These are phyloP conservation scores for Polygonum maritimum DNA, from an alignment of 148 eudicot species.

Conservation along the genomic window DNA sequence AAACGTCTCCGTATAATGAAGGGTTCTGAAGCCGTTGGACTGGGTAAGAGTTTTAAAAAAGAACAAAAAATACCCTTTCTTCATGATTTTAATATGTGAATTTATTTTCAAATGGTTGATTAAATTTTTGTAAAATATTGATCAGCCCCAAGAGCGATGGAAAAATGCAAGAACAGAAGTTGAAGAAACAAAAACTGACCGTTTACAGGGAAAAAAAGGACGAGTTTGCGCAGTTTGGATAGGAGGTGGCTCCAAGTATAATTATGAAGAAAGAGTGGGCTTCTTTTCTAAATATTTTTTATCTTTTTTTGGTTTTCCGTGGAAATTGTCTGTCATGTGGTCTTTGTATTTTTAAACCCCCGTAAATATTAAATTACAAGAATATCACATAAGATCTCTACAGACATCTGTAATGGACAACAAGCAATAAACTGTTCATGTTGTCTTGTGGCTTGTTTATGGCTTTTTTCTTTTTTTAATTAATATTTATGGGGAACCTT, in stretches of 20 bases:
- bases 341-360: not conserved
- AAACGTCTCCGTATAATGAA: constrained; percentile 67
- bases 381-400: constrained; percentile 7
- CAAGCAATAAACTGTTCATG: constrained; percentile 8
- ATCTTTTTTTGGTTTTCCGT: not conserved
- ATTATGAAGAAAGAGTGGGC: constrained; percentile 4
- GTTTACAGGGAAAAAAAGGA: not conserved
- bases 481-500: constrained; percentile 2
- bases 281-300: constrained; percentile 1
- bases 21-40: constrained; percentile 71
- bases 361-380: constrained; percentile 5
- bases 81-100: not conserved
- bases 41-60: constrained; percentile 23
- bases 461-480: not conserved
- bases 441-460: constrained; percentile 8
- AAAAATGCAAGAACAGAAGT: constrained; percentile 54
- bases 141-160: constrained; percentile 46
- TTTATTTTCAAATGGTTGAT: not conserved
- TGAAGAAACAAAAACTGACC: constrained; percentile 11
- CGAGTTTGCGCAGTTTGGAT: not conserved
- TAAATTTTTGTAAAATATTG: not conserved
- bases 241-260: not conserved
- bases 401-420: constrained; percentile 8
- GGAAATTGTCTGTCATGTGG: not conserved
- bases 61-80: too few species aligned